Evolutionary conservation across 257 asterid genomes (phyloP), one percentile per base, ranked within the genome.

Genomic region (Voacanga thouarsii): DNA sequence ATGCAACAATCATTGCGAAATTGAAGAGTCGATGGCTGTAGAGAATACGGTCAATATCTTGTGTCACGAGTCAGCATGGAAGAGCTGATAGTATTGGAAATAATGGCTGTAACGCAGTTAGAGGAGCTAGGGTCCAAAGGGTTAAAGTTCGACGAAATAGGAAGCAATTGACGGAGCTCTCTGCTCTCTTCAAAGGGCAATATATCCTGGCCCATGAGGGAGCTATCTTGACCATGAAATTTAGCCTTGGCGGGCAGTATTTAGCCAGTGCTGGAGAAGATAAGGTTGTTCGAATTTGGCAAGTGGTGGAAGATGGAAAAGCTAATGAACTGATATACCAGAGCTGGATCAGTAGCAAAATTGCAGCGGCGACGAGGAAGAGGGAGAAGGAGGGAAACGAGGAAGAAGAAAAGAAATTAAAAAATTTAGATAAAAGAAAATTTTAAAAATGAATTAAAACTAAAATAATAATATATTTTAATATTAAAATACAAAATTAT

Each of bases 221-320:
- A 47, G 82, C 97, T 0, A 94, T 94, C 33, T 83, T 89, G 89
- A 45, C 95, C 0, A 94, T 94, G 97, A 94, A 92, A 78, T 94
- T 94, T 80, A 92, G 97, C 80, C 88, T 39, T 24, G 97, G 90
- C 24, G 99, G 99, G 21, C 94, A 86, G 77, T 89, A 85, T 72
- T 80, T 94, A 14, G 99, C 97, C 14, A 94, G 92, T 72, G 97
- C 96, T 3, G 99, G 99, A 37, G 97, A 90, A 77, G 99, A 94
- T 86, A 85, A 78, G 89, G 50, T 88, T 78, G 89, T 94, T 76
- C 87, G 86, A 56, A 80, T 94, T n/a, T 94, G 99, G 99, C 88
- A 89, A 87, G 92, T 92, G 74, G 88, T 91, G 80, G 97, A 91
- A 86, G 96, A 90, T 73, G 96, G 89, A 77, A 89, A 94, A 86